These are phyloP conservation scores for Yarrowia sp. DNA, from an alignment of 805 yeast species.

Conservation along the genomic window DNA sequence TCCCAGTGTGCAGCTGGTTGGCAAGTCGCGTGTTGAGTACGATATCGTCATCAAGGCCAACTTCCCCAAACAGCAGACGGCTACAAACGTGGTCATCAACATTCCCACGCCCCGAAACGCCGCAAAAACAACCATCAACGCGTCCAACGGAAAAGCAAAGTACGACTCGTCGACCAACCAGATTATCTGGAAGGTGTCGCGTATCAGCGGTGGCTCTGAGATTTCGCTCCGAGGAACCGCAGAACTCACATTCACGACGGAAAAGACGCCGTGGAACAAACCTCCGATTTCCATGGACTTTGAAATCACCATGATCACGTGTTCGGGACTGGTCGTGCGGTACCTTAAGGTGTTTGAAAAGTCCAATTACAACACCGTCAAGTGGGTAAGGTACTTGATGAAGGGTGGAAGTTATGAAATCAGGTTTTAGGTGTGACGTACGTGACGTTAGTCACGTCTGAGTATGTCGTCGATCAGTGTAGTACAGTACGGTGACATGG, in stretches of 20 bases:
- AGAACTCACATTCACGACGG: slow-evolving; percentile 38
- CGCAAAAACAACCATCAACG: slow-evolving; percentile 46
- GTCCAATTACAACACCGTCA: slow-evolving; percentile 63
- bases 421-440: slow-evolving; percentile 46
- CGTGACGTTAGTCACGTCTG: too few relatives aligned
- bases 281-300: slow-evolving; percentile 76
- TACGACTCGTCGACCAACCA: slow-evolving; percentile 62
- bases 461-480: too few relatives aligned
- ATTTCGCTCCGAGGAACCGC: slow-evolving; percentile 57
- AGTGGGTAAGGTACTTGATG: slow-evolving; percentile 81
- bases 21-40: slow-evolving; percentile 49
- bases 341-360: slow-evolving; percentile 63
- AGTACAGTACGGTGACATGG: too few relatives aligned
- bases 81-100: slow-evolving; percentile 58
- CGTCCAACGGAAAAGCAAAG: slow-evolving; percentile 63
- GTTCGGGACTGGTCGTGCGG: slow-evolving; percentile 72
- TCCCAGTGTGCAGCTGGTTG: slow-evolving; percentile 51
- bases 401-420: slow-evolving; percentile 79
- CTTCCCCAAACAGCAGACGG: slow-evolving; percentile 51
- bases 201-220: slow-evolving; percentile 65
- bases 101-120: slow-evolving; percentile 70
- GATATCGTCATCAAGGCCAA: slow-evolving; percentile 60
- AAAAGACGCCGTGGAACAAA: slow-evolving; percentile 51
- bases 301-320: slow-evolving; percentile 65
- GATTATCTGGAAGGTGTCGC: slow-evolving; percentile 66